These are phyloP conservation scores for Isoetes engelmannii DNA, from an alignment of 83 land plant species.

Conservation along the genomic window DNA sequence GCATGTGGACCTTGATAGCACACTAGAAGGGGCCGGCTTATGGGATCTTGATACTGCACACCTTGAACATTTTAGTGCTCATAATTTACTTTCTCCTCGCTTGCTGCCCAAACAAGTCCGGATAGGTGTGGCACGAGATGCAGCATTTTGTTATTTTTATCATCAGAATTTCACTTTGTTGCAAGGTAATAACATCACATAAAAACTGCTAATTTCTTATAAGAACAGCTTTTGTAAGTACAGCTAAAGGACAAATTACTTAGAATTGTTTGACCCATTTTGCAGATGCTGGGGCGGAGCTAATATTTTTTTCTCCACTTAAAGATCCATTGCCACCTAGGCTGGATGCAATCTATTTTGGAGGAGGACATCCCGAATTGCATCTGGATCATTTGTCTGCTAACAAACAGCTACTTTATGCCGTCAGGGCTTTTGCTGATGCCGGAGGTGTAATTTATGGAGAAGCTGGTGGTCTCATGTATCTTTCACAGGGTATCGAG, in stretches of 20 bases:
- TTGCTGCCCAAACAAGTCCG: conserved; percentile 13
- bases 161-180: conserved; percentile 16
- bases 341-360: conserved; percentile 18
- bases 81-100: conserved; percentile 4
- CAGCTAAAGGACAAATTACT: no score
- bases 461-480: conserved; percentile 24
- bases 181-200: conserved; percentile 12
- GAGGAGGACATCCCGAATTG: conserved; percentile 16
- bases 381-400: conserved; percentile 13
- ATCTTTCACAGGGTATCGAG: conserved; percentile 23
- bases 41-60: conserved; percentile 1
- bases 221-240: no score
- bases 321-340: conserved; percentile 19
- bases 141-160: conserved; percentile 19
- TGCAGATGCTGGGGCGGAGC: conserved; percentile 24
- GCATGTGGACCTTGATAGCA: conserved; percentile 17
- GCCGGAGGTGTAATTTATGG: conserved; percentile 22
- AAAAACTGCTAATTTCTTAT: background rate
- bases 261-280: background rate
- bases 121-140: conserved; percentile 23
- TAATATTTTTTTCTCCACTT: conserved; percentile 19
- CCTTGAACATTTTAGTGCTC: background rate
- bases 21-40: conserved; percentile 10
- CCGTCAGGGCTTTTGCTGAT: conserved; percentile 21
- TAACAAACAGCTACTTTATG: conserved; percentile 22